Evolutionary conservation across 169 alveolate genomes (phyloP).

Genomic region (Ichthyophthirius multifiliis): DNA sequence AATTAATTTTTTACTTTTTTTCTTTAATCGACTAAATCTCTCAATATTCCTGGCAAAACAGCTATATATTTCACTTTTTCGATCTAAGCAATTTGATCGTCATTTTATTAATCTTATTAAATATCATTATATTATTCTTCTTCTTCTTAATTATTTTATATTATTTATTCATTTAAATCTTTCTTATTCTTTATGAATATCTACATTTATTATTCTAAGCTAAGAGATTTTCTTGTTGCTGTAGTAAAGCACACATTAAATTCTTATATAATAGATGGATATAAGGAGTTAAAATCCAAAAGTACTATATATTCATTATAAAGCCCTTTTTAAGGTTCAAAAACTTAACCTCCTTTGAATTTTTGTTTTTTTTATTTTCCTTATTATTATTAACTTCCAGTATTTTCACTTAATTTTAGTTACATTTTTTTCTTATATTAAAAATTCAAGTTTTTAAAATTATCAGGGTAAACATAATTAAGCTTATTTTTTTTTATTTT

Average conservation of each 20-base stretch:
- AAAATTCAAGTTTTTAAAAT: not conserved
- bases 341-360: conserved; percentile 97
- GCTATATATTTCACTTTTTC: conserved; percentile 67
- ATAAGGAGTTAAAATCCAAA: conserved; percentile 97
- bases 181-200: conserved; percentile 15
- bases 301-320: conserved; percentile 94
- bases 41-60: conserved; percentile 88
- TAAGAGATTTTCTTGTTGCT: conserved; percentile 69
- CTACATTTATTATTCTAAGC: conserved; percentile 24
- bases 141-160: conserved; percentile 20
- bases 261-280: conserved; percentile 99
- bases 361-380: conserved; percentile 65
- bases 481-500: conserved; percentile 29
- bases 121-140: conserved; percentile 41
- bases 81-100: conserved; percentile 53
- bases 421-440: not conserved
- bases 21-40: conserved; percentile 84
- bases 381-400: conserved; percentile 61
- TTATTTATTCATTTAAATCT: conserved; percentile 2
- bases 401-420: conserved; percentile 16
- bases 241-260: conserved; percentile 98
- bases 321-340: conserved; percentile 97
- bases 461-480: conserved; percentile 32
- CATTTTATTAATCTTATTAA: conserved; percentile 55
- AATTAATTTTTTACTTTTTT: conserved; percentile 60